Conservation (phyloP, 208 protist genomes). For the Trypanosoma mega region DNA sequence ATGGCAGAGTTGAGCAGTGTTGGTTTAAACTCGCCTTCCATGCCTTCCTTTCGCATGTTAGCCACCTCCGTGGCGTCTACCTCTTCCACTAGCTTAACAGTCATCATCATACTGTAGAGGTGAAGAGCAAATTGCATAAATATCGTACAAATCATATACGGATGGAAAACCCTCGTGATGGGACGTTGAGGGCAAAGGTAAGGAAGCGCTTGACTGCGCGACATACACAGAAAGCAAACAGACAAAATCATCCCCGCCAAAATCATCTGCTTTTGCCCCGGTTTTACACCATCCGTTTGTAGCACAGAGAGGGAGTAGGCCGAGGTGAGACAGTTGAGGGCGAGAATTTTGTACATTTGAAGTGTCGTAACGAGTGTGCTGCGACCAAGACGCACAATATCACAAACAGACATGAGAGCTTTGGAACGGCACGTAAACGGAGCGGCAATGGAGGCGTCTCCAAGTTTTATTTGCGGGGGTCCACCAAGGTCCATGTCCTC, state of each 20-base stretch:
- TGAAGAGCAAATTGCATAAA: slow-evolving; percentile 96
- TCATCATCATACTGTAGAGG: slow-evolving; percentile 90
- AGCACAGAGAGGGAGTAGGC: slow-evolving; percentile 97
- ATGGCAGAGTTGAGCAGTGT: slow-evolving; percentile 97
- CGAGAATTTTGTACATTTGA: slow-evolving; percentile 99
- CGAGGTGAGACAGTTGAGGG: slow-evolving; percentile 97
- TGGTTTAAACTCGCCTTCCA: slow-evolving; percentile 94
- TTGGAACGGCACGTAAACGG: slow-evolving; percentile 93
- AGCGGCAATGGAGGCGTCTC: slow-evolving; percentile 93
- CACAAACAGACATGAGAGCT: slow-evolving; percentile 81
- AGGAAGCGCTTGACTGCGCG: slow-evolving; percentile 91
- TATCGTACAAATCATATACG: slow-evolving; percentile 95
- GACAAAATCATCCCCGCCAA: slow-evolving; percentile 93
- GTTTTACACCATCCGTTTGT: slow-evolving; percentile 96
- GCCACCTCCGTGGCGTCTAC: slow-evolving; percentile 56
- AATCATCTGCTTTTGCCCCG: slow-evolving; percentile 97
- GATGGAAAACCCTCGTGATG: slow-evolving; percentile 93
- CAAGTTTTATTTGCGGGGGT: slow-evolving; percentile 90
- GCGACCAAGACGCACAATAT: slow-evolving; percentile 97
- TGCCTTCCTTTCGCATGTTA: slow-evolving; percentile 51
- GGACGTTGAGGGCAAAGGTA: slow-evolving; percentile 92
- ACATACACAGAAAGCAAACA: slow-evolving; percentile 98
- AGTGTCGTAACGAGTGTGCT: slow-evolving; percentile 98
- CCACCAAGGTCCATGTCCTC: slow-evolving; percentile 73
- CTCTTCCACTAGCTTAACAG: slow-evolving; percentile 70